These are phyloP conservation scores for Neurospora intermedia DNA, from an alignment of 495 filamentous ascomycete species.

Conservation along the genomic window DNA sequence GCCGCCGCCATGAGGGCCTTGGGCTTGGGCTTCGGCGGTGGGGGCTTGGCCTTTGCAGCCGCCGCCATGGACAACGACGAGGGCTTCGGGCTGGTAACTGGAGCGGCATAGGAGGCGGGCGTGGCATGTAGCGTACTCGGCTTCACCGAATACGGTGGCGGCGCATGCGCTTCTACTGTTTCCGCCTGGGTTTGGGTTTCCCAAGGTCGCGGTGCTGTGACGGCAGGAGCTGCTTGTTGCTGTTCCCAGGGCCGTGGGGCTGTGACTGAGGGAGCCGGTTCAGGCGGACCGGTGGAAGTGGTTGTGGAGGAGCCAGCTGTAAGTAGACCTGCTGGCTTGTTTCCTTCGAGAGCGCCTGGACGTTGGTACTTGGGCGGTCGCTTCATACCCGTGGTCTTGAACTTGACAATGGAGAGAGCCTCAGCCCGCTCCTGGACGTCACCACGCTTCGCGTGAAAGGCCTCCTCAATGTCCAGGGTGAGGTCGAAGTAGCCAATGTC, in stretches of 20 bases:
- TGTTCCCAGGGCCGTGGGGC: slow-evolving; percentile 1
- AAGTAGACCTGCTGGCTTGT: slow-evolving; percentile 28
- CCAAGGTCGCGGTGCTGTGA: slow-evolving; percentile 11
- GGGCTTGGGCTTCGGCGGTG: slow-evolving; percentile 86
- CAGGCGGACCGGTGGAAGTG: slow-evolving; percentile 8
- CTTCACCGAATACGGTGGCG: slow-evolving; percentile 47
- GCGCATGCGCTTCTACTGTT: slow-evolving; percentile 23
- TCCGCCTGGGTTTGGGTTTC: slow-evolving; percentile 16
- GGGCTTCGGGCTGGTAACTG: slow-evolving; percentile 28
- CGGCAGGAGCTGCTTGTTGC: slow-evolving; percentile 1
- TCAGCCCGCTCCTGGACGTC: slow-evolving; percentile 76
- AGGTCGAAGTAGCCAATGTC: slow-evolving; percentile 98
- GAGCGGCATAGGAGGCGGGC: slow-evolving; percentile 45
- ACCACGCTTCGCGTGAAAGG: slow-evolving; percentile 79
- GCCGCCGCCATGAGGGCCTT: slow-evolving; percentile 50
- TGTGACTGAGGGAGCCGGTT: slow-evolving; percentile 2
- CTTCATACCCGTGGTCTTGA: slow-evolving; percentile 68
- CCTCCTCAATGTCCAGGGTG: slow-evolving; percentile 76
- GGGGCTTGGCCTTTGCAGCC: slow-evolving; percentile 72
- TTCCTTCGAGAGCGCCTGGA: slow-evolving; percentile 26
- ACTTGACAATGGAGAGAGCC: slow-evolving; percentile 70
- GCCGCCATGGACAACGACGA: slow-evolving; percentile 50
- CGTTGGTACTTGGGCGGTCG: slow-evolving; percentile 42
- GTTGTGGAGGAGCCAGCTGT: slow-evolving; percentile 27
- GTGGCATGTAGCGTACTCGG: neutral